Base-by-base conservation (phyloP, 2,329 filamentous ascomycete species). In the Aspergillus sp. region DNA sequence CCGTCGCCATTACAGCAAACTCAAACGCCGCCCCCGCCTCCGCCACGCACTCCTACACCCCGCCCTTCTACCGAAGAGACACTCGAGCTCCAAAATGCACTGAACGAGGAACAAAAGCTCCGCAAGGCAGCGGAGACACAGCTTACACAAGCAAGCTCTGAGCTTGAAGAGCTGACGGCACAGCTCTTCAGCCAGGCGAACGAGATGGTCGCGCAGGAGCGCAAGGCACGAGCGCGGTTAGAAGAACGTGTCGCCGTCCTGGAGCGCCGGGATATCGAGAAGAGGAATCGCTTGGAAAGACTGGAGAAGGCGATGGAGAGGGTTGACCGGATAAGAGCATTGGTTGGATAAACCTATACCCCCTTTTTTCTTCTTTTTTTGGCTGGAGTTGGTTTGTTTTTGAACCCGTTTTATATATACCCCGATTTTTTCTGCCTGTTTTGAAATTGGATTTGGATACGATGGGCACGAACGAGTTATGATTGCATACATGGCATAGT, bases 191-290 rank as follows among this genome's bases (percentile, higher is more conserved):
- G 82, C 52, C 82, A 87, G 67, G 85, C 85, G 33, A 87, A 87
- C 59, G 85, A 87, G 70, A 87, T 88, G 85, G 85, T 88, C 8
- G 84, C 85, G 3, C 75, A 79, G 54, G 86, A 88, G 73, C 78
- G 85, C 24, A 83, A 80, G 67, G 84, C 83, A 40, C 75, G 84
- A 55, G 82, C 80, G 15, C 83, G 76, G 59, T 66, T 81, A 49
- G 78, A 81, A 56, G 77, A 80, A 62, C 67, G 78, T 27, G 76
- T 81, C 1, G 76, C 76, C 33, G 68, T 80, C 45, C 64, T 81
- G 35, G 79, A 80, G 64, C 70, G 72, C 35, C 68, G 78, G 45
- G 79, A 80, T 64, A 66, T 70, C n/a, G 78, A 80, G 64, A 80
- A 84, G 69, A 80, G 75, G 72, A 81, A 64, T 70, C 79, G 72